These are phyloP conservation scores for Camelina hispida DNA, from an alignment of 345 rosid genomes.

Conservation along the genomic window DNA sequence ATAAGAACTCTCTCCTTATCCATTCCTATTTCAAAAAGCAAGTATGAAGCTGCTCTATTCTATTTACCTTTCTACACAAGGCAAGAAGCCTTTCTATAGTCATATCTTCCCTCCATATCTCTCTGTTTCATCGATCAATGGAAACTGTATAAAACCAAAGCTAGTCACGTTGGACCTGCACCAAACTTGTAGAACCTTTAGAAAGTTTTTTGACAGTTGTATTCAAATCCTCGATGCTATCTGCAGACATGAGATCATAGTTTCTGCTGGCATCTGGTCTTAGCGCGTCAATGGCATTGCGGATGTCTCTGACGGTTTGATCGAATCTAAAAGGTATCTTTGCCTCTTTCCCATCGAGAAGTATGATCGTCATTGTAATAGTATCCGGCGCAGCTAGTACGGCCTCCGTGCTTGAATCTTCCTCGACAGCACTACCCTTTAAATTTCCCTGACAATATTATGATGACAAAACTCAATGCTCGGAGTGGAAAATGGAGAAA, in stretches of 20 bases:
- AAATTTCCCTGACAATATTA: not conserved
- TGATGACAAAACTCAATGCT: constrained; percentile 10
- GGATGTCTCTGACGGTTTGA: constrained; percentile 40
- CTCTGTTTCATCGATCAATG: constrained; percentile 19
- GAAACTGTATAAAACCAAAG: constrained; percentile 13
- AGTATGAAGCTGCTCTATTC: constrained; percentile 15
- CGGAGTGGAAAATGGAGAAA: constrained; percentile 6
- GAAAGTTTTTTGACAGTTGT: not conserved
- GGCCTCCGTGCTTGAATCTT: constrained; percentile 1
- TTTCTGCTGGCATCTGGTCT: not conserved
- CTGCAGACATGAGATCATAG: not conserved
- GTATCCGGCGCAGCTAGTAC: not conserved
- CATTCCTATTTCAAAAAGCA: constrained; percentile 10
- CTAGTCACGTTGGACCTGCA: constrained; percentile 10
- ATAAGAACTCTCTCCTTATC: constrained; percentile 8
- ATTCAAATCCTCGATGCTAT: constrained; percentile 7
- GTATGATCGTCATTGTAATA: not conserved
- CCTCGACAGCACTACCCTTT: constrained; percentile 11
- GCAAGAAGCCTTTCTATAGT: constrained; percentile 6
- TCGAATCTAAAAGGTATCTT: not conserved
- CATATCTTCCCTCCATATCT: not conserved
- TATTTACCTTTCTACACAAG: constrained; percentile 5
- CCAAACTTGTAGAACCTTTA: not conserved
- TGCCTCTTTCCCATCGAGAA: not conserved
- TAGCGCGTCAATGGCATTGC: not conserved